Evolutionary conservation across 1,139 yeast species (phyloP), one percentile per base, ranked within the genome.

Genomic region (Suhomyces coccinellae): DNA sequence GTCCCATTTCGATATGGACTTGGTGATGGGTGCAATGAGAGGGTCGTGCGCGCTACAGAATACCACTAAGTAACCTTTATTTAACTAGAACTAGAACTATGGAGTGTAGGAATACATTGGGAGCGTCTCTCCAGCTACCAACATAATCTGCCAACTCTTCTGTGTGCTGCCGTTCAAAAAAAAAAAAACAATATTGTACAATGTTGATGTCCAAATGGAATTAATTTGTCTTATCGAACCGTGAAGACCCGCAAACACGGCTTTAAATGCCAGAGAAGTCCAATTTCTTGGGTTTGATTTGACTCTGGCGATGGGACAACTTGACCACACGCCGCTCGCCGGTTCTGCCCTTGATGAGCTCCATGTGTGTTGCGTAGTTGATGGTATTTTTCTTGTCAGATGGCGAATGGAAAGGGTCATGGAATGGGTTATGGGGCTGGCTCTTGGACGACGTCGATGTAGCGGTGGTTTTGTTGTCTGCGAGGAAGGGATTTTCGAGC

Each of bases 261-360:
- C 26, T 2, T 38, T 33, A 51, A 20, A 50, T 33, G 13, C 40
- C 39, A 11, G 61, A 47, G 52, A 71, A 71, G 48, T 66, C 69
- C 56, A 73, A 65, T 50, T 66, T 71, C 53, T 68, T 71, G 17
- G 79, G 79, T 49, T 66, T 66, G 37, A 72, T 65, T 39, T 60
- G 62, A 49, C 60, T 61, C 49, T 73, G 77, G 32, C 63, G 65
- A 10, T 59, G 62, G 43, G 68, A 56, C 38, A 74, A 58, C 45
- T 65, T 60, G 24, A 70, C 66, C 27, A 71, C 54, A 45, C 63
- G 62, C 34, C 61, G 58, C 41, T 69, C 67, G 2, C 79, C 78
- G 3, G 77, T 73, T 43, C 60, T 66, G 43, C 67, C 58, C 50
- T 72, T 67, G 14, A 71, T 53, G 41, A 62, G 60, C 50, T 73